Base-by-base conservation (phyloP, 2,329 filamentous ascomycete species). In the Aspergillus felis region DNA sequence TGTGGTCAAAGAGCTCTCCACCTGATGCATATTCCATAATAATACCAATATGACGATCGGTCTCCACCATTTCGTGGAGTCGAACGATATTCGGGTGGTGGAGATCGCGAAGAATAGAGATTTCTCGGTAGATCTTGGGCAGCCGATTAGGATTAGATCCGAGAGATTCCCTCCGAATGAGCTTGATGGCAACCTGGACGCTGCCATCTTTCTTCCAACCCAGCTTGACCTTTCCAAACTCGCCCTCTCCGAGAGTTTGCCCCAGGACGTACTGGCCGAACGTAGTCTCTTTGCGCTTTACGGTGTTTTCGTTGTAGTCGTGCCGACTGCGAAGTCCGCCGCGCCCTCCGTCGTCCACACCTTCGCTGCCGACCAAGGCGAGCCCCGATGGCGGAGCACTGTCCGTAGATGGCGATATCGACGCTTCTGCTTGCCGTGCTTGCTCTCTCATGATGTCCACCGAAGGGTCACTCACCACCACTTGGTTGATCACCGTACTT, bases 211-310 rank as follows among this genome's bases (percentile, higher is more conserved):
- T 90, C 76, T 97, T 97, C 94, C 94, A 99, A 27, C 94, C 94
- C 70, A 97, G 86, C 76, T 97, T 97, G 68, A 99, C 94, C 74
- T 99, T 99, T 64, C 94, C 94, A 73, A 99, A 99, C 76, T 99
- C 94, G 61, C 94, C 94, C 79, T 99, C 94, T 51, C 94, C 94
- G 51, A 99, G 88, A 2, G 93, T 97, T 74, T 96, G 93, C 38
- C 94, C 94, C 3, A 99, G 83, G 59, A 96, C 91, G 75, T 97
- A 99, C 62, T 97, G 92, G 59, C 93, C 93, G 72, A 99, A 97
- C 64, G 91, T 92, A 46, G 89, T 92, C 63, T 89, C 86, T 78
- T 95, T 96, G 58, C 82, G 77, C 29, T 95, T 96, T 54, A 81
- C 73, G 4, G 79, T 77, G 22, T 79, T 76, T 49, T 74, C 74